Base-by-base conservation (phyloP, 2,329 filamentous ascomycete species). In the Fusarium buharicum region DNA sequence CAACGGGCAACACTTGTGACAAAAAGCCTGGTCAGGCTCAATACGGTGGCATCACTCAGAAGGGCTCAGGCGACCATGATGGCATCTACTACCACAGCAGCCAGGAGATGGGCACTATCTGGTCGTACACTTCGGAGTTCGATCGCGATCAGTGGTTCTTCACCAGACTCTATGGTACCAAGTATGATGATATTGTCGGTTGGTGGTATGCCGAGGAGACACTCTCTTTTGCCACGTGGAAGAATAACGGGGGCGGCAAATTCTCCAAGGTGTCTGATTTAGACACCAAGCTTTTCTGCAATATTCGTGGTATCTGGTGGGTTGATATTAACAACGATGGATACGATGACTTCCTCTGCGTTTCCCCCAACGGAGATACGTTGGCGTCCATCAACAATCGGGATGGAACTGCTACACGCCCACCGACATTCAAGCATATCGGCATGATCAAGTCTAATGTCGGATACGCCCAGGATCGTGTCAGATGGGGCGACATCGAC, bases 11-110 rank as follows among this genome's bases (percentile, higher is more conserved):
- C 14, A 51, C 49, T 0, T 51, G 49, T 24, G 39, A 45, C 8
- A 51, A 51, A 4, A 16, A 30, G 3, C 16, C 49, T 18, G 49
- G 49, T 1, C 16, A 51, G 4, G 49, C 39, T 17, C 39, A 45
- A 14, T 45, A 51, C n/a, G 66, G 5, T 30, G 62, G 9, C 34
- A 6, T 49, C 10, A 74, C 72, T 6, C 74, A 75, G 38, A 50
- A 38, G 7, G 72, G 73, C 13, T 66, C 57, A 9, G 73, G 74
- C 6, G 18, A 61, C 6, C 56, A 72, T 5, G 73, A 76, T 44
- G 69, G 71, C 2, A 65, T 59, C 2, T 76, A 76, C 50, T 31
- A 59, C 16, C 74, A 75, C 46, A 50, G 53, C 4, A 60, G 54
- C 31, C 12, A 62, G 18, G 50, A 43, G 14, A 66, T 49, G 46